phyloP scores from a whole-genome alignment of 2,329 filamentous ascomycete genomes.

The Pseudocercospora fuligena region DNA sequence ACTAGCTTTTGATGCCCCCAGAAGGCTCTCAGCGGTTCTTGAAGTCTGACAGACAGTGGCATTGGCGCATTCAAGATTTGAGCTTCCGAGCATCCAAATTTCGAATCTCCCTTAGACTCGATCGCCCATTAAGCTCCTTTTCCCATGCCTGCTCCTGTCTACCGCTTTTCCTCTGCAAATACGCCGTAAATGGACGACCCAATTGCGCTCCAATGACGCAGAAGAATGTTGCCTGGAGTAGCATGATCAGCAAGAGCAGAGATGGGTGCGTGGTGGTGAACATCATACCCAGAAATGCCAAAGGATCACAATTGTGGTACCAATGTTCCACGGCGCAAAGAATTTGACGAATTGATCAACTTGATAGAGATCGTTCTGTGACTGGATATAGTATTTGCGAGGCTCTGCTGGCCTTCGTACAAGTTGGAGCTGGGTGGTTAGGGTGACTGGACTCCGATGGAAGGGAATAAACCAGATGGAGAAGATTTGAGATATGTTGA shows the following conservation, averaged over 20 bases:
- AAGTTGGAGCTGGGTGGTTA: slow-evolving; percentile 42
- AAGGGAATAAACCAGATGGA: slow-evolving; percentile 78
- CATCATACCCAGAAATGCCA: slow-evolving; percentile 61
- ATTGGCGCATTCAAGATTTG: not conserved
- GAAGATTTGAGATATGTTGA: slow-evolving; percentile 75
- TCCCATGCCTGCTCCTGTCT: slow-evolving; percentile 8
- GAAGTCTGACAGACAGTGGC: not conserved
- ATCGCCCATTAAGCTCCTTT: not conserved
- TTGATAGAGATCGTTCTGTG: slow-evolving; percentile 84
- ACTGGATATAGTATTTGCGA: slow-evolving; percentile 70
- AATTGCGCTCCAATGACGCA: slow-evolving; percentile 65
- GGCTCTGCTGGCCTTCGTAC: slow-evolving; percentile 18
- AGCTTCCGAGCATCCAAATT: not conserved
- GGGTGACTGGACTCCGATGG: slow-evolving; percentile 60
- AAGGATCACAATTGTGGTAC: slow-evolving; percentile 54
- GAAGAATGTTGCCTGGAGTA: slow-evolving; percentile 59
- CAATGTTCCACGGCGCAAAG: slow-evolving; percentile 61
- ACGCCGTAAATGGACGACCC: slow-evolving; percentile 54
- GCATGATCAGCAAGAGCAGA: not conserved
- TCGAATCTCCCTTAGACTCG: not conserved
- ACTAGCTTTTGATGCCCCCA: no score
- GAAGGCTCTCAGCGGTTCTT: not conserved
- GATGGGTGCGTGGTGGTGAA: not conserved
- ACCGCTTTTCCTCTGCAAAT: slow-evolving; percentile 16
- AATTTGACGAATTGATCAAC: slow-evolving; percentile 77